These are phyloP conservation scores for Agaricales sp. DNA, from an alignment of 1,284 basidiomycete species.

Conservation along the genomic window DNA sequence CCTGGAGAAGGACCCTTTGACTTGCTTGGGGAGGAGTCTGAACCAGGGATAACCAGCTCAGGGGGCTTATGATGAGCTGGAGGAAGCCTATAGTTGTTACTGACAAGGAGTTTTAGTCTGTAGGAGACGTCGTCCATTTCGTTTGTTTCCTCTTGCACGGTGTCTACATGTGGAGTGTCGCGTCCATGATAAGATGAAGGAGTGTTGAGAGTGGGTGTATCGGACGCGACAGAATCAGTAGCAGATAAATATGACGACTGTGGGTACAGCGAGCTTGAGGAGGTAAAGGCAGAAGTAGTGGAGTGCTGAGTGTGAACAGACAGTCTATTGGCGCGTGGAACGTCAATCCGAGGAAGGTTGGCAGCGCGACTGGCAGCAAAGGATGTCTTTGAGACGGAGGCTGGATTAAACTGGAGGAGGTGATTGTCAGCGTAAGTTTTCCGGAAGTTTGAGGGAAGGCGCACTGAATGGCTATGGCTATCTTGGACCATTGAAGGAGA, in stretches of 20 bases:
- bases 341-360: background rate
- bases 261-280: constrained; percentile 68
- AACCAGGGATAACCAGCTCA: constrained; percentile 23
- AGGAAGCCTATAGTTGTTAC: constrained; percentile 77
- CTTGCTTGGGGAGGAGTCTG: constrained; percentile 29
- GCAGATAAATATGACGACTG: constrained; percentile 36
- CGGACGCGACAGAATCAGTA: constrained; percentile 43
- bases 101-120: constrained; percentile 67
- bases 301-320: constrained; percentile 10
- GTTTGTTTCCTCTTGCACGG: constrained; percentile 26
- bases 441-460: too few species aligned
- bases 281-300: constrained; percentile 19
- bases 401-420: too few species aligned
- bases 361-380: too few species aligned
- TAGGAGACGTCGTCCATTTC: constrained; percentile 40
- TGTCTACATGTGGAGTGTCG: background rate
- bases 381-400: too few species aligned
- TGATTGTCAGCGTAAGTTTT: too few species aligned
- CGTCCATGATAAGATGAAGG: constrained; percentile 30
- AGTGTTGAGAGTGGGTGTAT: constrained; percentile 41
- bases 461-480: too few species aligned
- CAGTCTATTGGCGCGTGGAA: constrained; percentile 18
- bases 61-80: constrained; percentile 74
- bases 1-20: constrained; percentile 30
- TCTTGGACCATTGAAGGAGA: too few species aligned